Percentiles rank a stretch among this genome's conserved stretches.
Conservation (phyloP, 306 rosid species). For the Cyamopsis tetragonoloba region DNA sequence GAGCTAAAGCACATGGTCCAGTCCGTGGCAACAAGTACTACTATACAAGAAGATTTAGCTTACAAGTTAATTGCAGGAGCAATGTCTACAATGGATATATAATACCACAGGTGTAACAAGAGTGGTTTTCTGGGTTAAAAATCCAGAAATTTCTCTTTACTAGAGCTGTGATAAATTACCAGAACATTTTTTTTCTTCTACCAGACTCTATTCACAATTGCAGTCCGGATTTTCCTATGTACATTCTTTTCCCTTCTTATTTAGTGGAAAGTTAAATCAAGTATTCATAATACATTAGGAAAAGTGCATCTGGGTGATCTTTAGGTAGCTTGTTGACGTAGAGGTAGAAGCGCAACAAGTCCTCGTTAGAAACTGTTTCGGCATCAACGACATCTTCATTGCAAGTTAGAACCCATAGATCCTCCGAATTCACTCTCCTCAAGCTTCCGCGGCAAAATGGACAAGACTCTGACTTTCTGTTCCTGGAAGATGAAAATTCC, state of each 20-base stretch:
- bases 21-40: constrained; percentile 18
- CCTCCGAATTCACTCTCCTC: constrained; percentile 92
- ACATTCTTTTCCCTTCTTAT: constrained; percentile 42
- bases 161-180: constrained; percentile 24
- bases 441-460: constrained; percentile 93
- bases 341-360: constrained; percentile 75
- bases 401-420: constrained; percentile 92
- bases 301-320: constrained; percentile 88
- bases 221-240: constrained; percentile 51
- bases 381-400: constrained; percentile 84
- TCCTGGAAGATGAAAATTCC: constrained; percentile 46
- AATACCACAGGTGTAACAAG: constrained; percentile 20
- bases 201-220: constrained; percentile 76
- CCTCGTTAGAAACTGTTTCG: constrained; percentile 80
- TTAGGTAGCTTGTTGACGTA: constrained; percentile 85
- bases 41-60: not conserved
- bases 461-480: constrained; percentile 75
- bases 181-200: constrained; percentile 33
- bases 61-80: constrained; percentile 6
- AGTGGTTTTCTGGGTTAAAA: constrained; percentile 28
- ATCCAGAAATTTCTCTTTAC: constrained; percentile 37
- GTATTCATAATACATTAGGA: constrained; percentile 84
- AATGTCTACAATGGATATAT: constrained; percentile 26
- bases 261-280: constrained; percentile 44
- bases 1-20: no score